These are phyloP conservation scores for Barnettozyma wickerhamii DNA, from an alignment of 805 yeast genomes.

Conservation along the genomic window DNA sequence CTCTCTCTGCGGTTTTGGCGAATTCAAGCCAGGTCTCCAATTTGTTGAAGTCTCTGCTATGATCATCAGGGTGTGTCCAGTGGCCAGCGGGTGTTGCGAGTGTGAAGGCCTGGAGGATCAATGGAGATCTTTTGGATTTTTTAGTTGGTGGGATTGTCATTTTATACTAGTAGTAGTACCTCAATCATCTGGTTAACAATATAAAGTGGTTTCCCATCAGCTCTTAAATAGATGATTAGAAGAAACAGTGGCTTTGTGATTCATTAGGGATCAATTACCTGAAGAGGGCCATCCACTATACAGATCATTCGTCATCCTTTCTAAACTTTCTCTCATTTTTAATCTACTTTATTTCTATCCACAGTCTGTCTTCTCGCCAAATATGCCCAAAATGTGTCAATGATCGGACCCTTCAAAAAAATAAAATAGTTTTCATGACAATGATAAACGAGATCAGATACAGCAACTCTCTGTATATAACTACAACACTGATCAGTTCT, in stretches of 20 bases:
- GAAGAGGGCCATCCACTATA: no score
- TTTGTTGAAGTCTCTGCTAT: conserved; percentile 23
- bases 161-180: no score
- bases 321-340: neutral
- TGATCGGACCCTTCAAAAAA: no score
- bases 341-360: neutral
- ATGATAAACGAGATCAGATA: no score
- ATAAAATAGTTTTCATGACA: no score
- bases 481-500: no score
- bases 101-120: conserved; percentile 32
- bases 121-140: conserved; percentile 11
- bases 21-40: conserved; percentile 35
- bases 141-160: conserved; percentile 1
- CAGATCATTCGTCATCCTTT: neutral
- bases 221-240: no score
- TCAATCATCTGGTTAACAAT: neutral
- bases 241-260: no score
- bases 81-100: conserved; percentile 24
- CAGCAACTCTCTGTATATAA: no score
- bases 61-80: conserved; percentile 37
- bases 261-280: no score
- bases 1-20: conserved; percentile 33
- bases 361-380: neutral
- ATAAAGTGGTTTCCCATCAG: neutral
- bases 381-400: neutral